A percentile compares a stretch with the other conserved stretches of the same genome.
Evolutionary conservation across 1,284 basidiomycete species (phyloP).

Genomic region (Calocybe gambosa): DNA sequence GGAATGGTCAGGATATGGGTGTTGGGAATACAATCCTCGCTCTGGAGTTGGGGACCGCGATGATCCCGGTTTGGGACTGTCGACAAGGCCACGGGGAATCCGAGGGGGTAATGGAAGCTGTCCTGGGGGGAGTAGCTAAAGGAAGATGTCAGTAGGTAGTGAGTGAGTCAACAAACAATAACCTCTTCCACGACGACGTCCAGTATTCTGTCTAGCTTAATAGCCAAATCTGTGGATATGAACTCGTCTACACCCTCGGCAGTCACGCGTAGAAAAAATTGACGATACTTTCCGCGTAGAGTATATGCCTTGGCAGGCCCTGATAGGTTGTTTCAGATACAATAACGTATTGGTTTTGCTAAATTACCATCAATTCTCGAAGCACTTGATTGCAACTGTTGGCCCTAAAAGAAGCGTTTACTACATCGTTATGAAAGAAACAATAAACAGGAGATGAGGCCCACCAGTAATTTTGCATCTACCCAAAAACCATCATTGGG

Average conservation of each 20-base stretch:
- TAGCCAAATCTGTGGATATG: constrained; percentile 38
- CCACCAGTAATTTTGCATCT: constrained; percentile 54
- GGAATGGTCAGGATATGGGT: background rate
- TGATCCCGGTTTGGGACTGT: constrained; percentile 18
- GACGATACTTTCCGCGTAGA: constrained; percentile 62
- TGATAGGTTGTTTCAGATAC: constrained; percentile 20
- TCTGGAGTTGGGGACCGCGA: constrained; percentile 12
- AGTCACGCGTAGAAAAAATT: constrained; percentile 60
- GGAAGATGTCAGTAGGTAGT: constrained; percentile 1
- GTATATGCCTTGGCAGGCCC: constrained; percentile 66
- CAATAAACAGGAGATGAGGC: constrained; percentile 15
- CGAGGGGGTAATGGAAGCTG: constrained; percentile 22
- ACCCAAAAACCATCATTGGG: constrained; percentile 59
- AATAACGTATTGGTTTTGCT: background rate
- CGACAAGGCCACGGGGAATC: constrained; percentile 19
- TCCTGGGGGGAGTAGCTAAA: constrained; percentile 26
- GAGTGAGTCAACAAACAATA: constrained; percentile 13
- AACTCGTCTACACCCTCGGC: constrained; percentile 41
- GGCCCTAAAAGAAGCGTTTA: constrained; percentile 27
- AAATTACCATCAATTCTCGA: constrained; percentile 62
- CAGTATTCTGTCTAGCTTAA: constrained; percentile 41
- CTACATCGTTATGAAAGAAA: background rate
- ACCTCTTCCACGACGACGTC: constrained; percentile 47
- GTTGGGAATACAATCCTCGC: constrained; percentile 4
- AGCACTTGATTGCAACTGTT: constrained; percentile 53